Percentiles rank a stretch among this genome's conserved stretches.
phyloP scores from a whole-genome alignment of 139 green algal genomes.

The Yamagishiella unicocca region DNA sequence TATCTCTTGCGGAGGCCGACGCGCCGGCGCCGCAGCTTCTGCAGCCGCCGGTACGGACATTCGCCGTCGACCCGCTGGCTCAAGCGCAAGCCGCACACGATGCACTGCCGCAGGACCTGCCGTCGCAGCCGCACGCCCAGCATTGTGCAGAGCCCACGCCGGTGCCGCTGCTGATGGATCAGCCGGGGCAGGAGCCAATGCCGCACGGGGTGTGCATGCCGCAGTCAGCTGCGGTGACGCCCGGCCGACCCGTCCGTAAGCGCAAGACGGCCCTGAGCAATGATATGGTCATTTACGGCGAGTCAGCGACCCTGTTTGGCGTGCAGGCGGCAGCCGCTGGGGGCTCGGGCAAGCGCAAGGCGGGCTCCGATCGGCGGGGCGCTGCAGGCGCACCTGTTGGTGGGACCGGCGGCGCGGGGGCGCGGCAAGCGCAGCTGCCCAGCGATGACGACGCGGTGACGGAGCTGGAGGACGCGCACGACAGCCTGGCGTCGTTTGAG shows the following conservation, averaged over 20 bases:
- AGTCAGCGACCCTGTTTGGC: slow-evolving; percentile 37
- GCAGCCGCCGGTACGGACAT: neutral
- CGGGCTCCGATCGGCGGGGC: neutral
- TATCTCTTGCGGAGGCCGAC: neutral
- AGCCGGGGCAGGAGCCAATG: no score
- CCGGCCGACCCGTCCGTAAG: slow-evolving; percentile 29
- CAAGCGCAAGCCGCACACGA: no score
- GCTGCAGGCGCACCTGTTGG: neutral
- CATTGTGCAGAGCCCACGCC: neutral
- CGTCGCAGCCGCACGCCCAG: neutral
- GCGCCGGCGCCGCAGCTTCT: neutral
- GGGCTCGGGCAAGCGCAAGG: neutral
- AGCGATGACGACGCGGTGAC: neutral
- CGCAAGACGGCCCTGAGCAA: neutral
- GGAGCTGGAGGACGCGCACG: slow-evolving; percentile 9
- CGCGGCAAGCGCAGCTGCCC: neutral
- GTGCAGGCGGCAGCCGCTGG: neutral
- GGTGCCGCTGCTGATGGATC: neutral
- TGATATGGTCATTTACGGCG: slow-evolving; percentile 37
- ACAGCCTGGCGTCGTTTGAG: neutral
- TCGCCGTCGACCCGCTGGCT: no score
- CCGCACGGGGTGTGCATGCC: no score
- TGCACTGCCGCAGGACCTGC: neutral
- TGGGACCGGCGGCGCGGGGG: neutral
- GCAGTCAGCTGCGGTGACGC: no score